Conservation (phyloP, 1,284 basidiomycete species). For the Anthracocystis panici-leucophaei region DNA sequence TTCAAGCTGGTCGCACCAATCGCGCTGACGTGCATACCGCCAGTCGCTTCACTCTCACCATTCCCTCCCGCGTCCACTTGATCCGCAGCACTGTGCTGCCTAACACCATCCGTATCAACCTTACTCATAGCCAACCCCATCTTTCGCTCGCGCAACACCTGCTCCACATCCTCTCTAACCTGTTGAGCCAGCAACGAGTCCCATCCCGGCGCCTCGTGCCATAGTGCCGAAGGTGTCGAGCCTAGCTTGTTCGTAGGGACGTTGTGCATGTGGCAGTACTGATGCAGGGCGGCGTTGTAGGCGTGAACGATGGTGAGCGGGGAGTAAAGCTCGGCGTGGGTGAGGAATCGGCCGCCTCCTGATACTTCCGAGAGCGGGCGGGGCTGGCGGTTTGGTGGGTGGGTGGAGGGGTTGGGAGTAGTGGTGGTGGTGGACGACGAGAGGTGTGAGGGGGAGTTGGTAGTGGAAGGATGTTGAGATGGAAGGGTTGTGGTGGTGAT, state of each 20-base stretch:
- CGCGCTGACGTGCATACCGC: too few species aligned
- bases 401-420: not conserved
- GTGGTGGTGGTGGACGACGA: not conserved
- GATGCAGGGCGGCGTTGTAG: slow-evolving; percentile 13
- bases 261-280: slow-evolving; percentile 23
- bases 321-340: slow-evolving; percentile 29
- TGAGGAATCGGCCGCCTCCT: slow-evolving; percentile 29
- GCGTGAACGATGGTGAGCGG: slow-evolving; percentile 2
- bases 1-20: too few species aligned
- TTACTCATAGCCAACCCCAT: too few species aligned
- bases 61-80: too few species aligned
- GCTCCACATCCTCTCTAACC: slow-evolving; percentile 14
- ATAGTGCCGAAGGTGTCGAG: slow-evolving; percentile 17
- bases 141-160: slow-evolving; percentile 5
- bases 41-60: too few species aligned
- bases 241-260: not conserved
- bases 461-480: too few species aligned
- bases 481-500: too few species aligned
- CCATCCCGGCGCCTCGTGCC: slow-evolving; percentile 26
- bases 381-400: slow-evolving; percentile 1
- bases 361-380: slow-evolving; percentile 30
- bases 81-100: too few species aligned
- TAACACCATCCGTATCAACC: too few species aligned
- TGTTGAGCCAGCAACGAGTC: slow-evolving; percentile 28
- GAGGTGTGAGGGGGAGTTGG: too few species aligned